phyloP scores from a whole-genome alignment of 768 basidiomycete species.

The Lepiota venenata region DNA sequence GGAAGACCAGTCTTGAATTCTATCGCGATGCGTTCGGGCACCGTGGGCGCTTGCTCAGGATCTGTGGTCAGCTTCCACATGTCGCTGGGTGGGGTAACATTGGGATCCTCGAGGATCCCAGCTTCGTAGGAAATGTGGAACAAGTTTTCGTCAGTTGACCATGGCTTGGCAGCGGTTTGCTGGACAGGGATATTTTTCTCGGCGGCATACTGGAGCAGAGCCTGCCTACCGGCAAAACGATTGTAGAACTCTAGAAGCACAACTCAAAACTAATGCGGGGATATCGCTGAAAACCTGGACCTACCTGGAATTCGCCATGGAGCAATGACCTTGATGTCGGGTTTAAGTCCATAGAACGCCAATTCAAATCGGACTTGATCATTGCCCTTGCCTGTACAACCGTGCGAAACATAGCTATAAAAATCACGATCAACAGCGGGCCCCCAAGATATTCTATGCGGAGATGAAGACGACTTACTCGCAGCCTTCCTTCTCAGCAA shows the following conservation, averaged over 20 bases:
- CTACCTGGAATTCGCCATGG: constrained; percentile 95
- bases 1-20: constrained; percentile 87
- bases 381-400: constrained; percentile 99
- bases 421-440: background rate
- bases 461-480: constrained; percentile 57
- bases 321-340: constrained; percentile 97
- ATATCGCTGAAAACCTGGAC: constrained; percentile 12
- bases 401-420: constrained; percentile 88
- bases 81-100: constrained; percentile 89
- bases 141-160: constrained; percentile 99
- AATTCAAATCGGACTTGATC: constrained; percentile 99
- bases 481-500: constrained; percentile 90
- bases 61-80: constrained; percentile 98
- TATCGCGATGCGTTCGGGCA: constrained; percentile 77
- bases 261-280: background rate
- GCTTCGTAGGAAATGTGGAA: constrained; percentile 99
- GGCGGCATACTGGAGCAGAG: constrained; percentile 86
- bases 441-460: background rate
- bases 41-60: constrained; percentile 76
- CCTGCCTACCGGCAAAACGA: constrained; percentile 94
- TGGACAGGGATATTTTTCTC: constrained; percentile 88
- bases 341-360: constrained; percentile 97
- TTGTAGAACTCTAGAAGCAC: constrained; percentile 80
- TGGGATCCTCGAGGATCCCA: constrained; percentile 96
- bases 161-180: constrained; percentile 95